Conservation (phyloP, 192 early-diverging fungal genomes). For the Nowakowskiella sp. region DNA sequence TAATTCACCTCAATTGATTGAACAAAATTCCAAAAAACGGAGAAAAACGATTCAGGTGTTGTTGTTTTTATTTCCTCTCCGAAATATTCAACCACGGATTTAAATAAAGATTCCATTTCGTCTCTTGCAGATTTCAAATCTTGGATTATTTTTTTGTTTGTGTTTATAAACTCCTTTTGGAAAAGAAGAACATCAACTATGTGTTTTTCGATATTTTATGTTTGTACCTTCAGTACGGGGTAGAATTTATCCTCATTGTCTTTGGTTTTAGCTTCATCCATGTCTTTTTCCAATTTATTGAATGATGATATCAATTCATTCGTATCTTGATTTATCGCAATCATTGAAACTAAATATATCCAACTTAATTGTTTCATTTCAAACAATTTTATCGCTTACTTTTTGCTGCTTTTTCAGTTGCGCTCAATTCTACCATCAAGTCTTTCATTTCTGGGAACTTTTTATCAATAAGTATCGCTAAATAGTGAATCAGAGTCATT, state of each 20-base stretch:
- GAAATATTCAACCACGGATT: conserved; percentile 22
- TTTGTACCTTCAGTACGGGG: conserved; percentile 1
- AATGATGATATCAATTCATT: conserved; percentile 10
- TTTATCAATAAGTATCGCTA: conserved; percentile 35
- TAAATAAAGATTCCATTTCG: conserved; percentile 25
- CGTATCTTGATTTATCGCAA: conserved; percentile 19
- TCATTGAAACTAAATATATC: conserved; percentile 8
- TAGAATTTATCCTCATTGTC: not conserved
- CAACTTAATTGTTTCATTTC: not conserved
- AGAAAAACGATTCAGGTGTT: conserved; percentile 49
- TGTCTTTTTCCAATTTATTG: conserved; percentile 8
- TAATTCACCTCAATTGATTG: conserved; percentile 19
- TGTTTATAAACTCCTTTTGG: conserved; percentile 23
- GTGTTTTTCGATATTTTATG: too few relatives aligned
- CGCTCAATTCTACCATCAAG: conserved; percentile 28
- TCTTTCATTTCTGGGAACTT: conserved; percentile 34
- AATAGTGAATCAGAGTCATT: conserved; percentile 39
- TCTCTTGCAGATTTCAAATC: conserved; percentile 8
- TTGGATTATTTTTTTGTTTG: conserved; percentile 6
- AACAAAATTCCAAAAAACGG: conserved; percentile 34
- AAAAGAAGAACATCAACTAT: too few relatives aligned
- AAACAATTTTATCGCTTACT: conserved; percentile 14
- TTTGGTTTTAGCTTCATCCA: not conserved
- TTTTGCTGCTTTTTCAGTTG: conserved; percentile 39
- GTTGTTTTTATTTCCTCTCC: conserved; percentile 42